Percentiles rank a stretch among this genome's conserved stretches.
phyloP scores from a whole-genome alignment of 306 rosid species.

The Medicago ruthenica region DNA sequence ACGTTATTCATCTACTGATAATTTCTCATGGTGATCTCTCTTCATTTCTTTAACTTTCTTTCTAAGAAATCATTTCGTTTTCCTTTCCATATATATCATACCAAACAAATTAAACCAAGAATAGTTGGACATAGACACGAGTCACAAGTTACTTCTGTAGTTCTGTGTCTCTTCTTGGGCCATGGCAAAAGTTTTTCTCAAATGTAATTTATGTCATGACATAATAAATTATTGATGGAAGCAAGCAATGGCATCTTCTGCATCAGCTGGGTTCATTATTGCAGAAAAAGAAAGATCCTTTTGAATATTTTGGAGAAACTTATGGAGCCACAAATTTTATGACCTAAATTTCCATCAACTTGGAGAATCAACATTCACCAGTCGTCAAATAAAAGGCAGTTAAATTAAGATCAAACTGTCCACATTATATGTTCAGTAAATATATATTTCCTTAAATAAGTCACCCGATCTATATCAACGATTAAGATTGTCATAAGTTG shows the following conservation, averaged over 20 bases:
- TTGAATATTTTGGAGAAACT: conserved; percentile 27
- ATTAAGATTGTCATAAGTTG: background rate
- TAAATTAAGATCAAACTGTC: background rate
- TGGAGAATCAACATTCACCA: background rate
- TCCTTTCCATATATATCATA: background rate
- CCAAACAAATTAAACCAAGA: background rate
- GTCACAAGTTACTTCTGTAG: conserved; percentile 13
- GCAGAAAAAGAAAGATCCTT: conserved; percentile 23
- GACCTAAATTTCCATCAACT: background rate
- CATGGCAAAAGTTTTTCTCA: conserved; percentile 6
- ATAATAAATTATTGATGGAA: conserved; percentile 1
- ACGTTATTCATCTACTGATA: background rate
- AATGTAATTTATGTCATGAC: conserved; percentile 20
- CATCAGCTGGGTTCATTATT: conserved; percentile 34
- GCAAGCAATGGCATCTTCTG: conserved; percentile 29
- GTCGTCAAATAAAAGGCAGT: background rate
- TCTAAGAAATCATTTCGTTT: background rate
- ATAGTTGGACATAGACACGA: conserved; percentile 16
- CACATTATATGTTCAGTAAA: background rate
- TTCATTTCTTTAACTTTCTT: background rate
- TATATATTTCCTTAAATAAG: background rate
- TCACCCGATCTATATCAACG: background rate
- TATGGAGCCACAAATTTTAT: conserved; percentile 7
- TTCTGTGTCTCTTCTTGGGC: conserved; percentile 4
- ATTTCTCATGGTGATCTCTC: background rate